Conservation (phyloP, 1,139 yeast species). For the Blastobotrys illinoisensis region DNA sequence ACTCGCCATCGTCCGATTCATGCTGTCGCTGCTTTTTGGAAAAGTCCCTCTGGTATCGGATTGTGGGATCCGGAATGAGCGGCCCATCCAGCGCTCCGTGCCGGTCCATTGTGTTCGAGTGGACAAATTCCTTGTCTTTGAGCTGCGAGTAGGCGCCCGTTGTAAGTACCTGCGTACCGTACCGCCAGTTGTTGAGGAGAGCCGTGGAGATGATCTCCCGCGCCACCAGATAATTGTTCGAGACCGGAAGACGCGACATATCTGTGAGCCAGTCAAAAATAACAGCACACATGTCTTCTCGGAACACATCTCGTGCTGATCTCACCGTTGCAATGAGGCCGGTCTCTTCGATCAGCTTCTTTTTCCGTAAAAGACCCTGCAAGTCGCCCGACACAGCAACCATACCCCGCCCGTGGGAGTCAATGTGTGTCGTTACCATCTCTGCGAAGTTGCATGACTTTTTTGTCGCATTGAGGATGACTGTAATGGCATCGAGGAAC, state of each 20-base stretch:
- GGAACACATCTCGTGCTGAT: conserved; percentile 60
- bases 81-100: conserved; percentile 18
- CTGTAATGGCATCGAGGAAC: conserved; percentile 63
- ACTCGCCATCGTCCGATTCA: neutral
- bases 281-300: conserved; percentile 79
- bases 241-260: conserved; percentile 51
- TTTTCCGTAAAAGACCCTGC: conserved; percentile 47
- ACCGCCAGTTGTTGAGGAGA: conserved; percentile 50
- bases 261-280: conserved; percentile 61
- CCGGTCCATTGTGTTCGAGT: conserved; percentile 12
- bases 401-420: conserved; percentile 61
- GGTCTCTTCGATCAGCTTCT: conserved; percentile 48
- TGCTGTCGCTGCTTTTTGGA: neutral
- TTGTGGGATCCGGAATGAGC: conserved; percentile 18
- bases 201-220: conserved; percentile 54
- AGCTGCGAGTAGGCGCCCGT: conserved; percentile 1
- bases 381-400: conserved; percentile 56
- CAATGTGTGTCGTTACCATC: conserved; percentile 66
- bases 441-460: conserved; percentile 63
- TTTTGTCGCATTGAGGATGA: conserved; percentile 59
- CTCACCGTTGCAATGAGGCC: conserved; percentile 66
- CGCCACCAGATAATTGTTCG: conserved; percentile 44
- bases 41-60: neutral
- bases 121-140: conserved; percentile 4
- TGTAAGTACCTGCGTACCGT: conserved; percentile 18